phyloP scores from a whole-genome alignment of 257 asterid genomes.

The Haberlea rhodopensis region DNA sequence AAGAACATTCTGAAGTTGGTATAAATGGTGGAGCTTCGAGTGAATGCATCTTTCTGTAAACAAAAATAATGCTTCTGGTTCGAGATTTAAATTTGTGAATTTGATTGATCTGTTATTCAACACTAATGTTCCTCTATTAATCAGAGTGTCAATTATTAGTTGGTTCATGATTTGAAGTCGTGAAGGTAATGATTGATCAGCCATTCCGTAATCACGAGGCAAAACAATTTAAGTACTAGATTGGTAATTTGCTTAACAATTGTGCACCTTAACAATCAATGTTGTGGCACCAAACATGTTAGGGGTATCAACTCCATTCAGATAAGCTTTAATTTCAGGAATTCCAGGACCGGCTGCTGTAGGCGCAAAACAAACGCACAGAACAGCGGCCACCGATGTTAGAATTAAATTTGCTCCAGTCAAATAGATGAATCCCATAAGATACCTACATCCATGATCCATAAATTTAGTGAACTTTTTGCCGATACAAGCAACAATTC shows the following conservation, averaged over 20 bases:
- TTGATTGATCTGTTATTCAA: slow-evolving; percentile 17
- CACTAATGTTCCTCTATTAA: slow-evolving; percentile 21
- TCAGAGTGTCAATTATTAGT: background rate
- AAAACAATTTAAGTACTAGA: background rate
- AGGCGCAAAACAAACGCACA: slow-evolving; percentile 80
- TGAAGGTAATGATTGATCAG: too few species aligned
- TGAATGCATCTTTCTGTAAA: slow-evolving; percentile 1
- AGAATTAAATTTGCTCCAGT: slow-evolving; percentile 55
- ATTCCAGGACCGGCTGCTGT: slow-evolving; percentile 98
- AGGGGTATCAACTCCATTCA: slow-evolving; percentile 87
- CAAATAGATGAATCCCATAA: slow-evolving; percentile 56
- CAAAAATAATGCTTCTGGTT: background rate
- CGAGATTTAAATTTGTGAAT: background rate
- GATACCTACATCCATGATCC: slow-evolving; percentile 66
- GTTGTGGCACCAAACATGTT: slow-evolving; percentile 84
- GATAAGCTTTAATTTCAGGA: slow-evolving; percentile 90
- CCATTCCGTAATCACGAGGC: background rate
- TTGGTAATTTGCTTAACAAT: background rate
- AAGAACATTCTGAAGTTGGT: slow-evolving; percentile 12
- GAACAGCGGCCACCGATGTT: slow-evolving; percentile 61
- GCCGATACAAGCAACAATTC: slow-evolving; percentile 10
- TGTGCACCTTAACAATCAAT: slow-evolving; percentile 68
- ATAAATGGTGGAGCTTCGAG: background rate
- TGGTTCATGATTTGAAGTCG: background rate
- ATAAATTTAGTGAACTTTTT: slow-evolving; percentile 23